Conservation (phyloP, 202 grass and related monocot species). For the Carex sylvatica region DNA sequence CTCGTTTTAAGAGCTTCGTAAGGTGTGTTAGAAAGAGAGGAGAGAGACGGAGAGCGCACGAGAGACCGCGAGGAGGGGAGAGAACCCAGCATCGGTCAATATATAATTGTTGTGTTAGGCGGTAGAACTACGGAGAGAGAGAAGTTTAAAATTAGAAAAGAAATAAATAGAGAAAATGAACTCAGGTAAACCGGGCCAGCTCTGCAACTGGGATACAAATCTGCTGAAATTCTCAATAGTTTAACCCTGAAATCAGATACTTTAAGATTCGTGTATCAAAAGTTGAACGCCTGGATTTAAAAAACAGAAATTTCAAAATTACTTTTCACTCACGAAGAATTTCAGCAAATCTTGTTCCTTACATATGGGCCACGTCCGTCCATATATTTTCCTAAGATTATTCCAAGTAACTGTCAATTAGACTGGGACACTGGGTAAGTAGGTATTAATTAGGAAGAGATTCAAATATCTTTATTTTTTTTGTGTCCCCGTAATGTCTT, state of each 20-base stretch:
- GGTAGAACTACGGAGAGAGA: slow-evolving; percentile 1
- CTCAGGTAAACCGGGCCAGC: not conserved
- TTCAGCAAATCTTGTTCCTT: too few species aligned
- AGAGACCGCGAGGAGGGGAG: not conserved
- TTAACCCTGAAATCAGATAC: too few species aligned
- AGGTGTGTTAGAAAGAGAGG: not conserved
- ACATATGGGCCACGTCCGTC: not conserved
- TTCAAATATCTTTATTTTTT: too few species aligned
- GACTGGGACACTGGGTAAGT: not conserved
- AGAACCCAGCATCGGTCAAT: not conserved
- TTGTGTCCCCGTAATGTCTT: too few species aligned
- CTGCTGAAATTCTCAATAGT: too few species aligned
- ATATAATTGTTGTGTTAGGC: not conserved
- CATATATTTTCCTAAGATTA: not conserved
- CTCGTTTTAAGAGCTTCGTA: not conserved
- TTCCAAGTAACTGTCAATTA: not conserved
- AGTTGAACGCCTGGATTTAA: too few species aligned
- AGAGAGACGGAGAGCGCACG: not conserved
- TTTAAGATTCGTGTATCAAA: too few species aligned
- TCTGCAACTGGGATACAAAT: not conserved
- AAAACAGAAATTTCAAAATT: too few species aligned
- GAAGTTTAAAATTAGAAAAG: slow-evolving; percentile 23
- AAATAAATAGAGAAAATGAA: not conserved
- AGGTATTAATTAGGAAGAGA: too few species aligned
- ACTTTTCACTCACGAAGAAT: too few species aligned